Conservation (phyloP, 78 protist species). For the Salpingoeca rosetta region DNA sequence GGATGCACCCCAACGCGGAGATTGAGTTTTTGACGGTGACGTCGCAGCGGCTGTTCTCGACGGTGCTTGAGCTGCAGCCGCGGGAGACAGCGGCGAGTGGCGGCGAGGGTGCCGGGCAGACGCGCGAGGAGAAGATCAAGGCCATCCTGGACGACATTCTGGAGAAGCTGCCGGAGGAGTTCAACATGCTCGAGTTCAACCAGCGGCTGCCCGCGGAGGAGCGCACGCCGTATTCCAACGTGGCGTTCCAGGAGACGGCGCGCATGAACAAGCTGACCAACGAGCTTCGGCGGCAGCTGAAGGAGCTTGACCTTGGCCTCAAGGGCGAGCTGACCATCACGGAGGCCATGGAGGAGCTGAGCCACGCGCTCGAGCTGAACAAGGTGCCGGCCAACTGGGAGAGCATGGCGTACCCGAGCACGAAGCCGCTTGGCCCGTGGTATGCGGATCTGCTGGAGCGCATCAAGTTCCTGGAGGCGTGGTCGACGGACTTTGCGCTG, state of each 20-base stretch:
- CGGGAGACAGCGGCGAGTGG: background rate
- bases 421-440: conserved; percentile 33
- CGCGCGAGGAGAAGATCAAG: conserved; percentile 20
- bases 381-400: conserved; percentile 51
- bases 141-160: conserved; percentile 34
- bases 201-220: conserved; percentile 17
- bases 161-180: conserved; percentile 4
- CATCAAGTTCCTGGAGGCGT: conserved; percentile 17
- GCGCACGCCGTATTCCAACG: conserved; percentile 43
- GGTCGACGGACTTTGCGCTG: conserved; percentile 39
- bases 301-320: conserved; percentile 52
- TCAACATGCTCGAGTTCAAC: conserved; percentile 25
- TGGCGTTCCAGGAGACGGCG: conserved; percentile 65
- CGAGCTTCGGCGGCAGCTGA: conserved; percentile 45
- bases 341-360: conserved; percentile 38
- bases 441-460: conserved; percentile 27
- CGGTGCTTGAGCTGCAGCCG: conserved; percentile 57
- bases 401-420: conserved; percentile 51
- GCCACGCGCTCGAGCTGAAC: conserved; percentile 24
- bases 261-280: conserved; percentile 52
- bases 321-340: conserved; percentile 62
- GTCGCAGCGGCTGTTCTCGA: conserved; percentile 48
- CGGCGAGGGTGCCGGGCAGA: conserved; percentile 21
- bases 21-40: conserved; percentile 47
- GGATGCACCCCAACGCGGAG: conserved; percentile 85